Percentiles rank a stretch among this genome's conserved stretches.
These are phyloP conservation scores for Phaffia tasmanica DNA, from an alignment of 768 basidiomycete species.

Conservation along the genomic window DNA sequence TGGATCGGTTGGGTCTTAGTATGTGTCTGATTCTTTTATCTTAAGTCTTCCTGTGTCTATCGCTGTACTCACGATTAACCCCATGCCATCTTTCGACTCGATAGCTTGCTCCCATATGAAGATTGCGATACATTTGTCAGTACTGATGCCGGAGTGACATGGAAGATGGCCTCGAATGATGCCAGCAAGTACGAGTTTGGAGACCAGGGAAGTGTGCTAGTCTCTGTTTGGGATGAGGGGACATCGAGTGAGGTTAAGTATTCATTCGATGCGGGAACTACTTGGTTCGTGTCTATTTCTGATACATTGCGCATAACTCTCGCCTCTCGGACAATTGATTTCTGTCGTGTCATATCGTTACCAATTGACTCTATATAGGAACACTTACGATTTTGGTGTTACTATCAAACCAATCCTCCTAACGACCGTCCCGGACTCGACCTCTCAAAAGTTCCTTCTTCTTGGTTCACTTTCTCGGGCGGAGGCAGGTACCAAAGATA, in stretches of 20 bases:
- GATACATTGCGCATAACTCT: too few species aligned
- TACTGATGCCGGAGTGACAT: conserved; percentile 73
- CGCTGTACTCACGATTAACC: conserved; percentile 35
- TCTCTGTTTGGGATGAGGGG: conserved; percentile 78
- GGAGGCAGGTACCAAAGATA: conserved; percentile 47
- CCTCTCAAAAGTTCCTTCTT: conserved; percentile 89
- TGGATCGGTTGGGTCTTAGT: conserved; percentile 57
- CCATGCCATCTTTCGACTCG: conserved; percentile 38
- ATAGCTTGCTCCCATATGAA: conserved; percentile 31
- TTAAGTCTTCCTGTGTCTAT: background rate
- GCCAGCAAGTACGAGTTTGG: conserved; percentile 96
- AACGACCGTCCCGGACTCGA: conserved; percentile 87
- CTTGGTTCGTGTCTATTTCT: conserved; percentile 52
- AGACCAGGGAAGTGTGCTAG: conserved; percentile 66
- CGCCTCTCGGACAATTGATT: too few species aligned
- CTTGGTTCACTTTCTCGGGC: conserved; percentile 61
- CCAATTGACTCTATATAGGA: conserved; percentile 43
- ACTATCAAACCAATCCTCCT: conserved; percentile 61
- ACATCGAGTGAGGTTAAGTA: conserved; percentile 57
- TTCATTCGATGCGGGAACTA: conserved; percentile 67
- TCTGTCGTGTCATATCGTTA: too few species aligned
- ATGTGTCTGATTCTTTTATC: background rate
- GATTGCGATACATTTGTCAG: conserved; percentile 91
- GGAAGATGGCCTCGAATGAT: conserved; percentile 61
- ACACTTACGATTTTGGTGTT: conserved; percentile 56